Percentiles rank a stretch among this genome's conserved stretches.
phyloP scores from a whole-genome alignment of 2,329 filamentous ascomycete genomes.

The Aphanocladium album region DNA sequence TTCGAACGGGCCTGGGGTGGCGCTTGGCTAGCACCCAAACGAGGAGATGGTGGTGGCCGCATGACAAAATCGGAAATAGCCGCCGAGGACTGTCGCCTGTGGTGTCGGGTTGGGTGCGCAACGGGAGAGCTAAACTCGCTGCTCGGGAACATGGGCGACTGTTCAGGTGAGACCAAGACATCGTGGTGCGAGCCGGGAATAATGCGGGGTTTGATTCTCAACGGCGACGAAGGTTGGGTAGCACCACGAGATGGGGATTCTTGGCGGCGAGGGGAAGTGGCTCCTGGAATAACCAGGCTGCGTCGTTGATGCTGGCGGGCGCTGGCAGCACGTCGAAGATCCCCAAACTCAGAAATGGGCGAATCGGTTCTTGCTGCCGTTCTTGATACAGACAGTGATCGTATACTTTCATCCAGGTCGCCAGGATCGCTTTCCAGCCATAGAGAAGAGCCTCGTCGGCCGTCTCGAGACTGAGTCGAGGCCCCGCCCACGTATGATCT shows the following conservation, averaged over 20 bases:
- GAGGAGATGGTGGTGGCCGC: constrained; percentile 74
- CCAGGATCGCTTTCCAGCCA: constrained; percentile 78
- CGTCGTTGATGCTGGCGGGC: constrained; percentile 79
- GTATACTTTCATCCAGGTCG: constrained; percentile 83
- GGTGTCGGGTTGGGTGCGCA: constrained; percentile 57
- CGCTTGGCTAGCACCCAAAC: constrained; percentile 67
- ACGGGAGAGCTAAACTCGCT: constrained; percentile 78
- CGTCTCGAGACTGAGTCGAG: constrained; percentile 54
- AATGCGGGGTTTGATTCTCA: constrained; percentile 78
- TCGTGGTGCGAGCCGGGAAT: constrained; percentile 56
- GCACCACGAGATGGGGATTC: constrained; percentile 77
- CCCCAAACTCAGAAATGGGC: constrained; percentile 79
- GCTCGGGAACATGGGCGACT: constrained; percentile 78
- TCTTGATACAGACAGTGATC: constrained; percentile 71
- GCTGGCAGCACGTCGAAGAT: constrained; percentile 69
- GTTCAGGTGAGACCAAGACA: constrained; percentile 73
- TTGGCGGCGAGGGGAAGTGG: constrained; percentile 76
- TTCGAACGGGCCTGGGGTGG: constrained; percentile 83
- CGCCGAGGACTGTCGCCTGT: constrained; percentile 86
- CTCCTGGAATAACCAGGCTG: constrained; percentile 75
- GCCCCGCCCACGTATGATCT: constrained; percentile 66
- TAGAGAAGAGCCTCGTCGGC: constrained; percentile 67
- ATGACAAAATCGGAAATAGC: constrained; percentile 66
- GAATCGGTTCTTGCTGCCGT: constrained; percentile 73
- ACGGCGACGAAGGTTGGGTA: constrained; percentile 76